These are phyloP conservation scores for Penicillium coprophilum DNA, from an alignment of 495 filamentous ascomycete genomes.

Conservation along the genomic window DNA sequence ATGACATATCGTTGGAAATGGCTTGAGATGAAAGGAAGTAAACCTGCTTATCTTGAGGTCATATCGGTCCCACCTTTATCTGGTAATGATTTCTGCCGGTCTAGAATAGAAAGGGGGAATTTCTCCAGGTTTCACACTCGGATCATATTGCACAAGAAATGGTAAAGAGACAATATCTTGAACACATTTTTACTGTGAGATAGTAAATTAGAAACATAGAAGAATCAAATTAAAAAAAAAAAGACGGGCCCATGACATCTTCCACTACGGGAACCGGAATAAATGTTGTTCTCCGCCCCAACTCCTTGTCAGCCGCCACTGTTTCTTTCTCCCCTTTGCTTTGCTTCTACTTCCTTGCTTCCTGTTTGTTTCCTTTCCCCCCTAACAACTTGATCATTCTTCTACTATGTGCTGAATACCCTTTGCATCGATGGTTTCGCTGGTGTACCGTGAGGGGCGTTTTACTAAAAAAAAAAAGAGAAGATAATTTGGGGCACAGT, in stretches of 20 bases:
- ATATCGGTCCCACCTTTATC: conserved; percentile 5
- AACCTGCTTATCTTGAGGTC: neutral
- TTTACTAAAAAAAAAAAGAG: conserved; percentile 10
- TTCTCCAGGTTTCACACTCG: conserved; percentile 5
- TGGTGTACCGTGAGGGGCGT: conserved; percentile 23
- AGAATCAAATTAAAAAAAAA: neutral
- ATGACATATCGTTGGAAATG: neutral
- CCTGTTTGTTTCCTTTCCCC: conserved; percentile 9
- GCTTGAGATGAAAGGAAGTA: neutral
- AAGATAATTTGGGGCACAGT: conserved; percentile 13
- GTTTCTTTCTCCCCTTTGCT: conserved; percentile 24
- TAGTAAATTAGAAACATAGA: neutral
- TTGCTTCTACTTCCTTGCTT: conserved; percentile 23
- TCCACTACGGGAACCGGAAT: conserved; percentile 30
- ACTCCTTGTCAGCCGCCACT: conserved; percentile 46
- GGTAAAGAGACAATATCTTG: no score
- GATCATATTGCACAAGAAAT: neutral
- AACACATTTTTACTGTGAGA: neutral
- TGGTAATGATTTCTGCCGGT: conserved; percentile 5
- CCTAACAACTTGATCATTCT: conserved; percentile 4
- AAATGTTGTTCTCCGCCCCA: conserved; percentile 42
- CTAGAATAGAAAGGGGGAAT: neutral
- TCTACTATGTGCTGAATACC: conserved; percentile 3
- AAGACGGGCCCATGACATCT: conserved; percentile 23
- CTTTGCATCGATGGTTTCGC: conserved; percentile 29